Percentiles rank a stretch among this genome's conserved stretches.
Evolutionary conservation across 2,329 filamentous ascomycete species (phyloP).

Genomic region (Trichoderma semiorbis): DNA sequence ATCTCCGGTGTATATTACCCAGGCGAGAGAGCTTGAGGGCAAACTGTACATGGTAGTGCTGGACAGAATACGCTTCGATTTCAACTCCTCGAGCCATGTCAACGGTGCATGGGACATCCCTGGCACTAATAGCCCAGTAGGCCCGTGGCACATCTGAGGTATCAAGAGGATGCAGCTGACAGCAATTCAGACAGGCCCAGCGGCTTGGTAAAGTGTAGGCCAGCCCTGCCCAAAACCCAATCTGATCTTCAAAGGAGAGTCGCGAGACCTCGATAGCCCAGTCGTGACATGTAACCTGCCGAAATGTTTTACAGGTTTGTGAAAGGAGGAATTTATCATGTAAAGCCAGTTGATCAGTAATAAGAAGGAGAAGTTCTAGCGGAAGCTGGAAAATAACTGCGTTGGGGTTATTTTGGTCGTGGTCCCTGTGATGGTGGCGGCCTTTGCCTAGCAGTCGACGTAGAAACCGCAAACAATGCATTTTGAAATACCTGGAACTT

Average conservation of each 20-base stretch:
- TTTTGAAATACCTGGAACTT: background rate
- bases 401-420: background rate
- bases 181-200: too few species aligned
- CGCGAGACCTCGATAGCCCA: background rate
- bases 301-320: background rate
- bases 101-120: background rate
- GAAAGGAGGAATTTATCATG: background rate
- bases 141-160: too few species aligned
- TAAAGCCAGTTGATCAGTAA: background rate
- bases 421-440: background rate
- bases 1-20: background rate
- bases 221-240: too few species aligned
- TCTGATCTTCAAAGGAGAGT: too few species aligned
- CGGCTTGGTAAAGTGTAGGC: too few species aligned
- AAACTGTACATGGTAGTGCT: background rate
- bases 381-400: background rate
- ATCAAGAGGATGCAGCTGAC: too few species aligned
- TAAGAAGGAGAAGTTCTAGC: background rate
- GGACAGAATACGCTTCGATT: background rate
- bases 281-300: background rate
- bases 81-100: background rate
- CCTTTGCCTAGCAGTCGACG: background rate
- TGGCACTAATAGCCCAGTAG: background rate
- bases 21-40: background rate
- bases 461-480: background rate